phyloP scores from a whole-genome alignment of 1,139 yeast species.

The Saccharomyces hybrid region DNA sequence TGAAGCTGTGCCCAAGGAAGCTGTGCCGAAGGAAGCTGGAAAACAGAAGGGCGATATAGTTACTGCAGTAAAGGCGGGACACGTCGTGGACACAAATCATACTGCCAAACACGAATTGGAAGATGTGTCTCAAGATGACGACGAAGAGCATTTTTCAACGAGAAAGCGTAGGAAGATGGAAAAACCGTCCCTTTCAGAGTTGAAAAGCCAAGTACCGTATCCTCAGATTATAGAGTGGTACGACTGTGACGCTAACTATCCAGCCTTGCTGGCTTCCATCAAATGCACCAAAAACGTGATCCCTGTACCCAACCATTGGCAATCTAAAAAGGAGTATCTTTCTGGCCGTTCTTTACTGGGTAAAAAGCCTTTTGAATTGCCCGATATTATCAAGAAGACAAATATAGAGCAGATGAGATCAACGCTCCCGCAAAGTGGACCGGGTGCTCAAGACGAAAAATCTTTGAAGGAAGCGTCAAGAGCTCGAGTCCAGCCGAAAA shows the following conservation, averaged over 20 bases:
- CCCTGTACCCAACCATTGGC: slow-evolving; percentile 85
- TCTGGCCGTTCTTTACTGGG: slow-evolving; percentile 65
- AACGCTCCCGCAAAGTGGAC: slow-evolving; percentile 30
- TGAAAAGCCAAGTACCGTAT: slow-evolving; percentile 49
- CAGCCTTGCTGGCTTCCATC: slow-evolving; percentile 55
- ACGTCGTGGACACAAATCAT: not conserved
- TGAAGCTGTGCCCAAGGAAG: not conserved
- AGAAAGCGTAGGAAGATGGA: slow-evolving; percentile 43
- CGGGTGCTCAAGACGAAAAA: slow-evolving; percentile 36
- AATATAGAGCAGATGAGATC: slow-evolving; percentile 87
- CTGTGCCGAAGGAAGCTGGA: slow-evolving; percentile 1
- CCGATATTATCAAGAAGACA: slow-evolving; percentile 69
- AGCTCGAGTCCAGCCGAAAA: slow-evolving; percentile 81
- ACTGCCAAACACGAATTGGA: not conserved
- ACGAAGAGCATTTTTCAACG: slow-evolving; percentile 16
- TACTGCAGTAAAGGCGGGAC: not conserved
- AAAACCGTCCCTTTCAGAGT: slow-evolving; percentile 57
- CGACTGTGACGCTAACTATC: slow-evolving; percentile 81
- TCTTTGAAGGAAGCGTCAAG: slow-evolving; percentile 69
- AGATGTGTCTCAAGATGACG: not conserved
- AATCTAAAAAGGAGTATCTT: slow-evolving; percentile 70
- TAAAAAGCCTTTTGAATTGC: slow-evolving; percentile 66
- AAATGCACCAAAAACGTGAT: slow-evolving; percentile 62
- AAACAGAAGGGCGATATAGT: not conserved
- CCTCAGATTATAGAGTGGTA: slow-evolving; percentile 83